These are phyloP conservation scores for Microdochium bolleyi DNA, from an alignment of 2,329 filamentous ascomycete species.

Conservation along the genomic window DNA sequence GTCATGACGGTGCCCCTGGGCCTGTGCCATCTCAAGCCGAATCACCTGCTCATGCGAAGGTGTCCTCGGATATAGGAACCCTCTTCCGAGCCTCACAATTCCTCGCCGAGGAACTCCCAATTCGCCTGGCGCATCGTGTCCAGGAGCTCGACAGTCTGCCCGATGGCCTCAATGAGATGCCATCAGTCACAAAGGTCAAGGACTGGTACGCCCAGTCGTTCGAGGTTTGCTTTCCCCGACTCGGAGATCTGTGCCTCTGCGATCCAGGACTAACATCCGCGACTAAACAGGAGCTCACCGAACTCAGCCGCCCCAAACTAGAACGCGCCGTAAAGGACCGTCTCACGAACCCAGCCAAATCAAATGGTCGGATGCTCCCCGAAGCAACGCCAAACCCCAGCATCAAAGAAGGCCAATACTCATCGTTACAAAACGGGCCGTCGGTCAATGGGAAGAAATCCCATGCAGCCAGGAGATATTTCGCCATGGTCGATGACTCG, in stretches of 20 bases:
- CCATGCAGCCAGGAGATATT: constrained; percentile 65
- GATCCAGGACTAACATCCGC: constrained; percentile 10
- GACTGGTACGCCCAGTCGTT: constrained; percentile 99
- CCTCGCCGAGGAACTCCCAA: constrained; percentile 94
- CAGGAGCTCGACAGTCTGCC: constrained; percentile 88
- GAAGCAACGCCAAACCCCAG: constrained; percentile 88
- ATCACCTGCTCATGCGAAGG: constrained; percentile 5
- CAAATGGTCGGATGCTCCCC: constrained; percentile 57
- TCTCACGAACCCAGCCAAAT: constrained; percentile 60
- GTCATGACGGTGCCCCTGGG: constrained; percentile 15
- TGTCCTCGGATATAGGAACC: constrained; percentile 53
- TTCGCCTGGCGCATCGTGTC: constrained; percentile 90
- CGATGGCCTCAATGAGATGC: constrained; percentile 96
- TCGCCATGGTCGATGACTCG: constrained; percentile 82
- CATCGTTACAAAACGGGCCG: constrained; percentile 42
- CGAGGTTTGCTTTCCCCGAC: constrained; percentile 56
- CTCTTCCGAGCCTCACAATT: constrained; percentile 97
- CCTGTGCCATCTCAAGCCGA: constrained; percentile 4
- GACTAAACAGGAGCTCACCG: constrained; percentile 76
- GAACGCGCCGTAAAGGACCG: constrained; percentile 69
- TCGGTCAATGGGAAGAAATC: constrained; percentile 40
- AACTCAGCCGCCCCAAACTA: constrained; percentile 69
- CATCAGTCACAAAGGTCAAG: constrained; percentile 87
- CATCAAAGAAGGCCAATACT: constrained; percentile 75
- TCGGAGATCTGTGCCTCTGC: constrained; percentile 1